Percentiles rank a stretch among this genome's conserved stretches.
Evolutionary conservation across 257 asterid species (phyloP).

Genomic region (Penstemon newberryi): DNA sequence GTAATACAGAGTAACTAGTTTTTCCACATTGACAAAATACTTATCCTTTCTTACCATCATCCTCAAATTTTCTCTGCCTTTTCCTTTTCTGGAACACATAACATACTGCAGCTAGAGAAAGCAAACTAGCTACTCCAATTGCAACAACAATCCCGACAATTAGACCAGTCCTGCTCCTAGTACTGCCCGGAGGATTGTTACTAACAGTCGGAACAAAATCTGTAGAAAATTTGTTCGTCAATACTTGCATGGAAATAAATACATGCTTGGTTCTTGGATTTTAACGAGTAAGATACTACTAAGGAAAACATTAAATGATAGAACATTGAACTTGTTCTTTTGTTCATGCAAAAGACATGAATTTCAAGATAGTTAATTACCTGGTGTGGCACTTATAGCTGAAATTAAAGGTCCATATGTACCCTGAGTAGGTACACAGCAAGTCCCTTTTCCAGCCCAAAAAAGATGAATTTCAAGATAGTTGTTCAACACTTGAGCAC

Average conservation of each 20-base stretch:
- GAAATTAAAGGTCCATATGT: conserved; percentile 74
- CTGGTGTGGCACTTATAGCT: conserved; percentile 75
- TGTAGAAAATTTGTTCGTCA: conserved; percentile 25
- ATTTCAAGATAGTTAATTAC: conserved; percentile 29
- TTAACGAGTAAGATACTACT: too few species aligned
- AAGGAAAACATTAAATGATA: too few species aligned
- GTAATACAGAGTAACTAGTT: neutral
- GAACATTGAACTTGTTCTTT: too few species aligned
- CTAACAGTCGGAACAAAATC: conserved; percentile 59
- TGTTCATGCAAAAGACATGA: neutral
- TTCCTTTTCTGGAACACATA: conserved; percentile 44
- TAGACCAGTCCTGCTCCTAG: conserved; percentile 48
- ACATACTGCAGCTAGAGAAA: conserved; percentile 39
- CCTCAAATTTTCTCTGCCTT: conserved; percentile 39
- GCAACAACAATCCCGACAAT: conserved; percentile 62
- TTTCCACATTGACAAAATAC: neutral
- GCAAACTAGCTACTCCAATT: conserved; percentile 38
- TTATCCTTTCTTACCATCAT: conserved; percentile 47
- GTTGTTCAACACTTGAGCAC: conserved; percentile 52
- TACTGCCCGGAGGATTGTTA: conserved; percentile 47
- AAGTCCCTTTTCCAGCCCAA: conserved; percentile 95
- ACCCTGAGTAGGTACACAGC: conserved; percentile 71
- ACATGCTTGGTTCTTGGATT: too few species aligned
- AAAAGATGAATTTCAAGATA: conserved; percentile 70
- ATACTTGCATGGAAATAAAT: too few species aligned